phyloP scores from a whole-genome alignment of 805 yeast genomes.

The Gaillardinia entomophila region DNA sequence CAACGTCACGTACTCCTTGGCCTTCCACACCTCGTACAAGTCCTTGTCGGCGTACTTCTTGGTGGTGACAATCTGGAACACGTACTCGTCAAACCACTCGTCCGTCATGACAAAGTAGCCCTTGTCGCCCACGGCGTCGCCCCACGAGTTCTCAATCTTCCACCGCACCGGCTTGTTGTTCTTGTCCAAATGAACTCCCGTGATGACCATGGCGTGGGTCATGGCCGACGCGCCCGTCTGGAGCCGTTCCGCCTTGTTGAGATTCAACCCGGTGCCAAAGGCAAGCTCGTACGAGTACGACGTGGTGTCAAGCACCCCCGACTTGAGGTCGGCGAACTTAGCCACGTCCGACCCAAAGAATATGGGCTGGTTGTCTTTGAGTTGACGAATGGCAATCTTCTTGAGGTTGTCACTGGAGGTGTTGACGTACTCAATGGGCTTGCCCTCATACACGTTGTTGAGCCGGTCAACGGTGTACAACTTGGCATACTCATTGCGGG shows the following conservation, averaged over 20 bases:
- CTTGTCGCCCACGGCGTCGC: conserved; percentile 32
- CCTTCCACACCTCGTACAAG: conserved; percentile 30
- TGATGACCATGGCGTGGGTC: conserved; percentile 89
- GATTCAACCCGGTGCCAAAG: conserved; percentile 47
- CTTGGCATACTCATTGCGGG: conserved; percentile 63
- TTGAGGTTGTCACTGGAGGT: conserved; percentile 55
- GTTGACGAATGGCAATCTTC: conserved; percentile 57
- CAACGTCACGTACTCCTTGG: conserved; percentile 23
- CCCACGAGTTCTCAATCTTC: conserved; percentile 43
- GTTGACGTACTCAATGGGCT: conserved; percentile 66
- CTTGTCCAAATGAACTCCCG: conserved; percentile 64
- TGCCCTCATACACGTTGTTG: conserved; percentile 69
- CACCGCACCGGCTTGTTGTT: conserved; percentile 35
- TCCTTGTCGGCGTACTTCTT: conserved; percentile 31
- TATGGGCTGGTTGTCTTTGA: conserved; percentile 70
- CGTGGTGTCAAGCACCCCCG: conserved; percentile 70
- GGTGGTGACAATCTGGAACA: conserved; percentile 35
- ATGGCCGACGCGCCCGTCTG: conserved; percentile 65
- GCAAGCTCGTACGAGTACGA: conserved; percentile 62
- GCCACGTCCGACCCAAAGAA: conserved; percentile 92
- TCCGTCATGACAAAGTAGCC: conserved; percentile 42
- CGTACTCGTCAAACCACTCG: conserved; percentile 39
- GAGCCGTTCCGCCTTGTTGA: conserved; percentile 62
- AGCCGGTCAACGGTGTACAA: conserved; percentile 67
- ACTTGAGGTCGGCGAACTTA: conserved; percentile 53